Percentiles rank a stretch among this genome's conserved stretches.
Evolutionary conservation across 1,284 basidiomycete genomes (phyloP).

Genomic region (Hemileia vastatrix): DNA sequence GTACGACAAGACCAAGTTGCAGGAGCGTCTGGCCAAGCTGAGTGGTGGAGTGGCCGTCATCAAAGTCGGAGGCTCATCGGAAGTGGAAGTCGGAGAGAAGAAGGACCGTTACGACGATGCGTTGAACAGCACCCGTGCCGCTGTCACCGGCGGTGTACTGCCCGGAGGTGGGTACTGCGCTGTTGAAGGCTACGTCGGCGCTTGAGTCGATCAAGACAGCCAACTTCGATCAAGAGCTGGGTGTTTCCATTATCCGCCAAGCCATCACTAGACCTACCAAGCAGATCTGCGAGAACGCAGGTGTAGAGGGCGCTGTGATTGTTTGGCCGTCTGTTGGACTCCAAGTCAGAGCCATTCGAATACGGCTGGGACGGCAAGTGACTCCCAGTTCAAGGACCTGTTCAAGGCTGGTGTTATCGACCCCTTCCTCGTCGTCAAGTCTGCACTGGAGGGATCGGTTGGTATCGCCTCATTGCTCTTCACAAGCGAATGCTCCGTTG

Average conservation of each 20-base stretch:
- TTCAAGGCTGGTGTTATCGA: slow-evolving; percentile 82
- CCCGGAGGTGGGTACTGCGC: slow-evolving; percentile 41
- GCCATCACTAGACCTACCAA: slow-evolving; percentile 39
- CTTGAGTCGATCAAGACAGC: slow-evolving; percentile 35
- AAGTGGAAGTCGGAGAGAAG: slow-evolving; percentile 45
- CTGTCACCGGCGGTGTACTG: slow-evolving; percentile 40
- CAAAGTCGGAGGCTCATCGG: slow-evolving; percentile 41
- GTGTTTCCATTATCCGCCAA: slow-evolving; percentile 39
- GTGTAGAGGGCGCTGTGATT: slow-evolving; percentile 41
- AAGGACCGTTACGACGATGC: slow-evolving; percentile 45
- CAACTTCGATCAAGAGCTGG: slow-evolving; percentile 45
- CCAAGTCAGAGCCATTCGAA: slow-evolving; percentile 62
- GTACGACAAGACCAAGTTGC: slow-evolving; percentile 44
- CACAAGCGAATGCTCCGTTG: slow-evolving; percentile 83
- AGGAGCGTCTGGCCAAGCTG: slow-evolving; percentile 44
- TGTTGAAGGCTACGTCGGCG: slow-evolving; percentile 38
- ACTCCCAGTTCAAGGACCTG: slow-evolving; percentile 89
- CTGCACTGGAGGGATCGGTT: slow-evolving; percentile 74
- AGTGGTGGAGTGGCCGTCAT: slow-evolving; percentile 44
- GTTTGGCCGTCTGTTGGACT: slow-evolving; percentile 60
- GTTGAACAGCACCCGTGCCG: slow-evolving; percentile 41
- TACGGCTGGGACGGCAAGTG: slow-evolving; percentile 84
- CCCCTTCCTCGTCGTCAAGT: slow-evolving; percentile 60
- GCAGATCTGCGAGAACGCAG: slow-evolving; percentile 42
- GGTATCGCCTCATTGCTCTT: slow-evolving; percentile 82